A percentile compares a stretch with the other conserved stretches of the same genome.
Conservation (phyloP, 129 eudicot species). For the Pulicaria dysenterica region DNA sequence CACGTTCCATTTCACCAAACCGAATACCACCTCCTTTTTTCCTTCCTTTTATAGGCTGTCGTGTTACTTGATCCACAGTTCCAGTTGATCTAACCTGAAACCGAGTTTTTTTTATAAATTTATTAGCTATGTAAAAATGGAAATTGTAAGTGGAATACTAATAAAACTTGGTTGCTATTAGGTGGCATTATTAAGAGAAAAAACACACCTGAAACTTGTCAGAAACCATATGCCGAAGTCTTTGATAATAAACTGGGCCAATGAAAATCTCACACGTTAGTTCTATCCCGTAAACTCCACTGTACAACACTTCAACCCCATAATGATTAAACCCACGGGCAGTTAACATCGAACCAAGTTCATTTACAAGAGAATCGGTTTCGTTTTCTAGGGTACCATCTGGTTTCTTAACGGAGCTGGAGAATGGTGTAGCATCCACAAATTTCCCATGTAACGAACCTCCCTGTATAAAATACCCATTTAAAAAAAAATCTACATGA, state of each 20-base stretch:
- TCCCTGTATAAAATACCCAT: conserved; percentile 47
- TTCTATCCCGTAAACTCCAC: conserved; percentile 91
- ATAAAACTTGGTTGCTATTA: not conserved
- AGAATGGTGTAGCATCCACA: conserved; percentile 80
- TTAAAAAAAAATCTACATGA: not conserved
- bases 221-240: conserved; percentile 95
- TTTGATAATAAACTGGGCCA: conserved; percentile 96
- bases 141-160: too few species aligned
- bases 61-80: conserved; percentile 72
- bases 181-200: not conserved
- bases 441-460: conserved; percentile 78
- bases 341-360: conserved; percentile 72
- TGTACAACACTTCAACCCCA: conserved; percentile 80
- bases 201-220: conserved; percentile 85
- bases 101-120: not conserved
- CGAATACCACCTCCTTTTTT: conserved; percentile 95
- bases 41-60: conserved; percentile 94
- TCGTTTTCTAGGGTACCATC: conserved; percentile 46
- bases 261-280: conserved; percentile 82
- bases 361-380: conserved; percentile 63
- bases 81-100: conserved; percentile 90
- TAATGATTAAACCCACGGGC: conserved; percentile 67
- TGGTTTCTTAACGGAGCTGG: conserved; percentile 50
- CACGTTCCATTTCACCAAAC: conserved; percentile 98
- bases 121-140: not conserved